phyloP scores from a whole-genome alignment of 2,329 filamentous ascomycete genomes.

The Colletotrichum sidae region DNA sequence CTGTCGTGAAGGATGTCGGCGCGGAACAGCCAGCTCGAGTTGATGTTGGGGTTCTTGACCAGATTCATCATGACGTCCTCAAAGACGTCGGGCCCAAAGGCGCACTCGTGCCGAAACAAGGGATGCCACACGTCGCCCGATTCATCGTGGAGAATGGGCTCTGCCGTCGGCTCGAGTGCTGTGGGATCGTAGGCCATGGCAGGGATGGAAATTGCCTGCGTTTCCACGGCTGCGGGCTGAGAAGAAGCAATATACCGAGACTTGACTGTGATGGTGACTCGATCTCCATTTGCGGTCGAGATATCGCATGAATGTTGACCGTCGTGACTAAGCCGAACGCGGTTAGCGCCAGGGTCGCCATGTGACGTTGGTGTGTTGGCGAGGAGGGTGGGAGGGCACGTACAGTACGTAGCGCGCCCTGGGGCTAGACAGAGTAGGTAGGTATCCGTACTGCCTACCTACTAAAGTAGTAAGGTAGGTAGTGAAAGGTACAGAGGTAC shows the following conservation, averaged over 20 bases:
- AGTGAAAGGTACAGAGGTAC: no score
- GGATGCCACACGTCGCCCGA: conserved; percentile 61
- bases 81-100: conserved; percentile 74
- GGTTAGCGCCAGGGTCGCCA: conserved; percentile 29
- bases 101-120: conserved; percentile 67
- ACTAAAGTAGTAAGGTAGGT: no score
- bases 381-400: not conserved
- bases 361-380: conserved; percentile 34
- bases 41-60: conserved; percentile 83
- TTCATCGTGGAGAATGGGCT: conserved; percentile 50
- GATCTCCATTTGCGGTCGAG: not conserved
- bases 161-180: conserved; percentile 46
- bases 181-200: conserved; percentile 50
- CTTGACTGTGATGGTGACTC: conserved; percentile 28
- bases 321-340: conserved; percentile 20
- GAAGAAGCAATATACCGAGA: conserved; percentile 18
- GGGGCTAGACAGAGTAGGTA: no score
- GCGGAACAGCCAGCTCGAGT: conserved; percentile 81
- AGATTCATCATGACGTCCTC: conserved; percentile 77
- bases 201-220: not conserved
- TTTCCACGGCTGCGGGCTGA: conserved; percentile 30
- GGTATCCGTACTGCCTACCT: no score
- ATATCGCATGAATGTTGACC: conserved; percentile 28
- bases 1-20: conserved; percentile 77
- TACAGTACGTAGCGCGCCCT: no score